phyloP scores from a whole-genome alignment of 129 eudicot species.

The Daucus carota region DH1_v3.0 NC_030381.2:34343001-34343500 shows the following conservation, averaged over 20 bases:
- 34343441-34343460: background rate
- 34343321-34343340: constrained; percentile 5
- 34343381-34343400: background rate
- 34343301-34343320: constrained; percentile 6
- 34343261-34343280: background rate
- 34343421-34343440: background rate
- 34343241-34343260: constrained; percentile 2
- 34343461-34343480: background rate
- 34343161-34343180: background rate
- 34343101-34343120: too few relatives aligned
- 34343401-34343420: background rate
- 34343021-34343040: background rate
- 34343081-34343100: background rate
- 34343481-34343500: background rate
- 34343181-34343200: constrained; percentile 7
- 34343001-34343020: background rate
- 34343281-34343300: background rate
- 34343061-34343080: background rate
- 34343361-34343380: background rate
- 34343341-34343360: constrained; percentile 5
- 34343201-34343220: background rate
- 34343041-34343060: background rate
- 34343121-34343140: background rate
- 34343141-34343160: background rate
- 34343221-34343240: constrained; percentile 1